Percentiles rank a stretch among this genome's conserved stretches.
Conservation (phyloP, 768 basidiomycete genomes). For the Leccinum imitatum region DNA sequence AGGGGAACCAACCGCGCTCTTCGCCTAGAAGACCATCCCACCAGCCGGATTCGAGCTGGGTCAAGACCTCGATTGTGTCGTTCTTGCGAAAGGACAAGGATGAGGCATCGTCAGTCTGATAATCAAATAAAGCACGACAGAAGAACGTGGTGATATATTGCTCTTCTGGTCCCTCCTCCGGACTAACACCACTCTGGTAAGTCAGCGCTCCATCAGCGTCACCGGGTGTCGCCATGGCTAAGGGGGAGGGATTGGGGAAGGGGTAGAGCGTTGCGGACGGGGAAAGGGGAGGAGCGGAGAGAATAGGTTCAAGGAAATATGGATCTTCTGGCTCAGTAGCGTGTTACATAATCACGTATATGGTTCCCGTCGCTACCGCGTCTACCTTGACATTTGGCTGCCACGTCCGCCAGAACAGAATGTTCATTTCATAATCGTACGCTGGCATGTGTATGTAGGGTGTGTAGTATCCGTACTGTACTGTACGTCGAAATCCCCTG, state of each 20-base stretch:
- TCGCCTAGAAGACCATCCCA: slow-evolving; percentile 94
- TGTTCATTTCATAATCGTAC: slow-evolving; percentile 14
- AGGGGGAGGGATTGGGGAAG: slow-evolving; percentile 1
- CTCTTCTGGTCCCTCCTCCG: slow-evolving; percentile 46
- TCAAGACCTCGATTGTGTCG: slow-evolving; percentile 93
- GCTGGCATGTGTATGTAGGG: not conserved
- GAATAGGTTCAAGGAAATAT: slow-evolving; percentile 11
- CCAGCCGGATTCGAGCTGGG: slow-evolving; percentile 92
- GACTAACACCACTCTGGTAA: slow-evolving; percentile 23
- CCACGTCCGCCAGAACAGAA: slow-evolving; percentile 4
- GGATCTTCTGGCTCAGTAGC: slow-evolving; percentile 11
- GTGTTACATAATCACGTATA: slow-evolving; percentile 28
- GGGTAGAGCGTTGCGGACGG: slow-evolving; percentile 11
- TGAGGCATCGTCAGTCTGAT: slow-evolving; percentile 82
- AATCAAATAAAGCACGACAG: slow-evolving; percentile 91
- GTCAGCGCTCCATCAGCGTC: slow-evolving; percentile 21
- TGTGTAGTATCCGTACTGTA: not conserved
- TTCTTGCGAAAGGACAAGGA: slow-evolving; percentile 84
- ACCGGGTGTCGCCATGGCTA: slow-evolving; percentile 18
- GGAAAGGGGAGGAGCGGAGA: slow-evolving; percentile 7
- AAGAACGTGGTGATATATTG: slow-evolving; percentile 70
- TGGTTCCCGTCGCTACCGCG: slow-evolving; percentile 16
- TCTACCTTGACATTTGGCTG: slow-evolving; percentile 1
- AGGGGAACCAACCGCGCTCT: slow-evolving; percentile 95
- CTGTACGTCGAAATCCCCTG: not conserved